A percentile compares a stretch with the other conserved stretches of the same genome.
phyloP scores from a whole-genome alignment of 2,329 filamentous ascomycete species.

The Sporothrix schenckii region DNA sequence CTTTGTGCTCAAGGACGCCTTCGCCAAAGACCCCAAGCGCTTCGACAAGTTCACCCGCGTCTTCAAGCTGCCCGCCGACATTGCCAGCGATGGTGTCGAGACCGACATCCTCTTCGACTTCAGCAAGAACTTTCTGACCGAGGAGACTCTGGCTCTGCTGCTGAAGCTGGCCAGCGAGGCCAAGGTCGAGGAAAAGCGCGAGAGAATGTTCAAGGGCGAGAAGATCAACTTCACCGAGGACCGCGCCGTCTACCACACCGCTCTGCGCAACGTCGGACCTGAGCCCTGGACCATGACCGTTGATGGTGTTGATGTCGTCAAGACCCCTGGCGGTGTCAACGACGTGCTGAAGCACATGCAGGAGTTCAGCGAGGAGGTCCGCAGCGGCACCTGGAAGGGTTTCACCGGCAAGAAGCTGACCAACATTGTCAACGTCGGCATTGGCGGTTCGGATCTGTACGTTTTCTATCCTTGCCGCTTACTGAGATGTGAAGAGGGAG shows the following conservation, averaged over 20 bases:
- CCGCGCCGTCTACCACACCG: conserved; percentile 92
- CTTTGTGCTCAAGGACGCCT: conserved; percentile 91
- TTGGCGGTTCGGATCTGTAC: conserved; percentile 97
- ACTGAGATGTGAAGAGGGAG: too few relatives aligned
- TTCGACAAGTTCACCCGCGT: conserved; percentile 88
- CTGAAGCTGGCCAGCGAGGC: conserved; percentile 91
- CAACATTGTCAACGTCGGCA: conserved; percentile 95
- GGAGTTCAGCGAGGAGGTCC: conserved; percentile 92
- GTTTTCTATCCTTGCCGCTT: conserved; percentile 44
- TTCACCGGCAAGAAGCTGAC: conserved; percentile 97
- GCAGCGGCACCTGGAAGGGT: conserved; percentile 95
- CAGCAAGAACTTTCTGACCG: conserved; percentile 96
- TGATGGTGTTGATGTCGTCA: conserved; percentile 90
- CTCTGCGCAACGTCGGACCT: conserved; percentile 78
- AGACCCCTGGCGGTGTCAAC: conserved; percentile 84
- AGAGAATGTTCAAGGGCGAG: conserved; percentile 96
- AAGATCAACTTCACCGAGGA: conserved; percentile 99
- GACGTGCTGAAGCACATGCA: conserved; percentile 95
- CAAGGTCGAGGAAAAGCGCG: conserved; percentile 86
- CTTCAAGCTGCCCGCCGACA: conserved; percentile 77
- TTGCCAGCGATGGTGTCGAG: conserved; percentile 58
- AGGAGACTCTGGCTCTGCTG: conserved; percentile 85
- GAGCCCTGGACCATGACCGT: conserved; percentile 77
- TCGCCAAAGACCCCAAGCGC: conserved; percentile 81
- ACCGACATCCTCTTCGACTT: conserved; percentile 96